These are phyloP conservation scores for Heliosperma pusillum DNA, from an alignment of 148 eudicot genomes.

Conservation along the genomic window DNA sequence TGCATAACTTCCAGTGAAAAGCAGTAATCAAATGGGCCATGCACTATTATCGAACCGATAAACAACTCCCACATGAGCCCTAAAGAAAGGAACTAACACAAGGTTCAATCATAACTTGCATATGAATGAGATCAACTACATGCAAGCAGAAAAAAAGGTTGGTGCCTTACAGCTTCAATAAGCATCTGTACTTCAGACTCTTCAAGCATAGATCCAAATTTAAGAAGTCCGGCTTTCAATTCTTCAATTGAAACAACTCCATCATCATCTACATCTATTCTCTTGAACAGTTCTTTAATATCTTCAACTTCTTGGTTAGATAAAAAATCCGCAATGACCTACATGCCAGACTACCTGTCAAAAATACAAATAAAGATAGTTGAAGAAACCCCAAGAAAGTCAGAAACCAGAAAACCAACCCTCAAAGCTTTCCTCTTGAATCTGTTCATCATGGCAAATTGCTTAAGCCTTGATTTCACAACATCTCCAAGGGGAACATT, in stretches of 20 bases:
- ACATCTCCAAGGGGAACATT: conserved; percentile 90
- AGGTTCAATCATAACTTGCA: neutral
- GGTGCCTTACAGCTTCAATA: conserved; percentile 82
- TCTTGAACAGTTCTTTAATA: conserved; percentile 72
- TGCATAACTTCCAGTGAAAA: neutral
- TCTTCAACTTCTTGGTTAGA: conserved; percentile 79
- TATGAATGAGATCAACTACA: neutral
- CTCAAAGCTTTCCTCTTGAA: conserved; percentile 89
- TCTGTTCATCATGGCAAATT: conserved; percentile 90
- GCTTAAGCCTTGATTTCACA: conserved; percentile 83
- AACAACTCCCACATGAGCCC: neutral
- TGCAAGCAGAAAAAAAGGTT: neutral
- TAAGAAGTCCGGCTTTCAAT: conserved; percentile 70
- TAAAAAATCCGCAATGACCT: conserved; percentile 88
- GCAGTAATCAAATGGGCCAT: neutral
- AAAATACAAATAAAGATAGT: neutral
- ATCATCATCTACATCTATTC: conserved; percentile 77
- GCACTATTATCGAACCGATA: neutral
- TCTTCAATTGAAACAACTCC: conserved; percentile 77
- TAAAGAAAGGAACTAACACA: neutral
- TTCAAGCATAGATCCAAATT: conserved; percentile 62
- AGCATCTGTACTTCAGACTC: conserved; percentile 87
- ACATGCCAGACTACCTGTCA: conserved; percentile 17
- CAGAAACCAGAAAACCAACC: conserved; percentile 43
- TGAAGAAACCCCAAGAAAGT: conserved; percentile 15